These are phyloP conservation scores for Mrakia frigida DNA, from an alignment of 768 basidiomycete genomes.

Conservation along the genomic window DNA sequence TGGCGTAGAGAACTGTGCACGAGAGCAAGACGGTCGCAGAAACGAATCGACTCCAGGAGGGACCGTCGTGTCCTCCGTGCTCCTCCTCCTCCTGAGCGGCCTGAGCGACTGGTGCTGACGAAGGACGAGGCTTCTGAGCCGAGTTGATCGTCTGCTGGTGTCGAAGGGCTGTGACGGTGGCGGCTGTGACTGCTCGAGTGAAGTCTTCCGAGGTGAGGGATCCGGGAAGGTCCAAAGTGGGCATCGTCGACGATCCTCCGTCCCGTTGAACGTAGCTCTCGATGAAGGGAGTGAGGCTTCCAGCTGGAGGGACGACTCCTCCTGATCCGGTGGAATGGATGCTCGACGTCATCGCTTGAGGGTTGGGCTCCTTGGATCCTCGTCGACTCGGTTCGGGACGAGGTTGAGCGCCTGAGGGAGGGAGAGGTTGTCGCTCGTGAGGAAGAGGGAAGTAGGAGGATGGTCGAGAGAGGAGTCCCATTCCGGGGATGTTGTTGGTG, in stretches of 20 bases:
- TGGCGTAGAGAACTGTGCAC: constrained; percentile 87
- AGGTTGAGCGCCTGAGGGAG: not conserved
- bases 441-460: not conserved
- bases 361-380: not conserved
- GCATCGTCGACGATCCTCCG: constrained; percentile 35
- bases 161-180: constrained; percentile 82
- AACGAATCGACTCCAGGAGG: constrained; percentile 86
- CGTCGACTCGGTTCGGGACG: not conserved
- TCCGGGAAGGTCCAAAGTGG: constrained; percentile 51
- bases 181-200: constrained; percentile 77
- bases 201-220: constrained; percentile 78
- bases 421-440: constrained; percentile 2
- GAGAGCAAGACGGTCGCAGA: constrained; percentile 83
- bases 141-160: constrained; percentile 48
- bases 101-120: constrained; percentile 48
- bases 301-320: constrained; percentile 9
- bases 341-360: constrained; percentile 6
- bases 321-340: constrained; percentile 20
- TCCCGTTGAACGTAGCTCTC: constrained; percentile 35
- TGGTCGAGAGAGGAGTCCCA: constrained; percentile 4
- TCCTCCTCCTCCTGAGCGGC: constrained; percentile 46
- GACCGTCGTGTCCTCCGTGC: constrained; percentile 82
- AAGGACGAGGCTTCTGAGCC: constrained; percentile 36
- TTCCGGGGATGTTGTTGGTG: not conserved
- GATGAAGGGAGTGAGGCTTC: constrained; percentile 39